Conservation (phyloP, 495 filamentous ascomycete species). For the Penicillium bialowiezense region DNA sequence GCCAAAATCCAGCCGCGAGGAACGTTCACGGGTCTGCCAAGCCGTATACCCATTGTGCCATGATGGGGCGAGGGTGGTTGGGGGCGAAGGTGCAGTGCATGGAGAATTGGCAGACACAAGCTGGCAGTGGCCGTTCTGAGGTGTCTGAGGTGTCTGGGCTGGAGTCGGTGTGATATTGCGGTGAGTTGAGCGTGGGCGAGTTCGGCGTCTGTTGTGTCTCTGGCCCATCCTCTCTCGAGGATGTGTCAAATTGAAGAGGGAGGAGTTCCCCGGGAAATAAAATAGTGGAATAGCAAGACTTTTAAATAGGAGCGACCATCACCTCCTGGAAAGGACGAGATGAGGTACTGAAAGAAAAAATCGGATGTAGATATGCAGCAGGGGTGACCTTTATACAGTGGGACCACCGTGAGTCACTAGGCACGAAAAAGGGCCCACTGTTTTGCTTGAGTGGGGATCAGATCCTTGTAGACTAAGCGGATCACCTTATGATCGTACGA, state of each 20-base stretch:
- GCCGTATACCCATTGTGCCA: slow-evolving; percentile 42
- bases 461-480: slow-evolving; percentile 3
- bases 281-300: slow-evolving; percentile 11
- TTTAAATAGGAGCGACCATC: slow-evolving; percentile 43
- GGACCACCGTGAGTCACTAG: slow-evolving; percentile 20
- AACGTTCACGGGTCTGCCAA: slow-evolving; percentile 36
- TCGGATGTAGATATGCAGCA: slow-evolving; percentile 12
- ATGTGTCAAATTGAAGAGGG: not conserved
- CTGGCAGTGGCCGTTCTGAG: slow-evolving; percentile 4
- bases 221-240: slow-evolving; percentile 42
- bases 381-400: slow-evolving; percentile 17
- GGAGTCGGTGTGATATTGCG: slow-evolving; percentile 16
- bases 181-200: slow-evolving; percentile 39
- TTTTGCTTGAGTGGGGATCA: not conserved
- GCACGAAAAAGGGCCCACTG: slow-evolving; percentile 15
- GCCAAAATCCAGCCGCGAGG: slow-evolving; percentile 20
- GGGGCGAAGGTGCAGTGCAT: slow-evolving; percentile 20
- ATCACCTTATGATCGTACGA: slow-evolving; percentile 9
- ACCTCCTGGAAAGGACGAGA: slow-evolving; percentile 44
- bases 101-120: slow-evolving; percentile 6
- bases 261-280: slow-evolving; percentile 8
- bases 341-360: slow-evolving; percentile 29
- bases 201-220: slow-evolving; percentile 48
- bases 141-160: slow-evolving; percentile 14
- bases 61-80: slow-evolving; percentile 34